These are phyloP conservation scores for Penicillium expansum DNA, from an alignment of 2,329 filamentous ascomycete genomes.

Conservation along the genomic window DNA sequence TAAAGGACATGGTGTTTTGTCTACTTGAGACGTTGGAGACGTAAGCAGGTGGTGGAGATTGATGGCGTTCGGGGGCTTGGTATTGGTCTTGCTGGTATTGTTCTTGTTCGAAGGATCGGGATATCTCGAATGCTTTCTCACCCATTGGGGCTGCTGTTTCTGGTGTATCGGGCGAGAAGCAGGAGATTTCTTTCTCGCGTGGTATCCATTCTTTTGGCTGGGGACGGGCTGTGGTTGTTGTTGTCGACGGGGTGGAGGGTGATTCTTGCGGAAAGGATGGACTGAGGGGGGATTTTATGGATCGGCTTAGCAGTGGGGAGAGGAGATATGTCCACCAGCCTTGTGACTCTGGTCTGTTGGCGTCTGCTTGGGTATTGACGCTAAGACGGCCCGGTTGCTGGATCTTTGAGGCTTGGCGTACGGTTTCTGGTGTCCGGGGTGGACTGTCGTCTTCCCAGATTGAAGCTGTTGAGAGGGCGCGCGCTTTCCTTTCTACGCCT, in stretches of 20 bases:
- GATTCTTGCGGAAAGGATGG: slow-evolving; percentile 22
- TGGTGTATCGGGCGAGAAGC: slow-evolving; percentile 37
- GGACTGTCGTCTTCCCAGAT: slow-evolving; percentile 38
- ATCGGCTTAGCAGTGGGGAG: slow-evolving; percentile 41
- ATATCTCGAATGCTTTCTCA: slow-evolving; percentile 14
- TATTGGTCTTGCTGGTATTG: not conserved
- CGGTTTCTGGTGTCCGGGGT: not conserved
- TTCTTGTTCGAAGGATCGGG: slow-evolving; percentile 8
- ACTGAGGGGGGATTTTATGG: slow-evolving; percentile 27
- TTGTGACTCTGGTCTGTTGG: slow-evolving; percentile 43
- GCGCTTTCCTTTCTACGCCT: slow-evolving; percentile 9
- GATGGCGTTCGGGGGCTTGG: not conserved
- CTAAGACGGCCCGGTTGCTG: slow-evolving; percentile 20
- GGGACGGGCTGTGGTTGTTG: slow-evolving; percentile 2
- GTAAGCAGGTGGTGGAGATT: slow-evolving; percentile 3
- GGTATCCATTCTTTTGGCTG: slow-evolving; percentile 27
- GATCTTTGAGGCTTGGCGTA: slow-evolving; percentile 20
- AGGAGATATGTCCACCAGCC: slow-evolving; percentile 52
- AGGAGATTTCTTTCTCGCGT: slow-evolving; percentile 26
- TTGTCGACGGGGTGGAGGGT: not conserved
- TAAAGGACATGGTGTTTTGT: slow-evolving; percentile 21
- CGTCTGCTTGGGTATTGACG: slow-evolving; percentile 33
- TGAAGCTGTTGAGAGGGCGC: slow-evolving; percentile 35
- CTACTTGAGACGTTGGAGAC: slow-evolving; percentile 8
- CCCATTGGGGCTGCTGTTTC: slow-evolving; percentile 19